These are phyloP conservation scores for Saccharomyces pastorianus DNA, from an alignment of 1,139 yeast species.

Conservation along the genomic window DNA sequence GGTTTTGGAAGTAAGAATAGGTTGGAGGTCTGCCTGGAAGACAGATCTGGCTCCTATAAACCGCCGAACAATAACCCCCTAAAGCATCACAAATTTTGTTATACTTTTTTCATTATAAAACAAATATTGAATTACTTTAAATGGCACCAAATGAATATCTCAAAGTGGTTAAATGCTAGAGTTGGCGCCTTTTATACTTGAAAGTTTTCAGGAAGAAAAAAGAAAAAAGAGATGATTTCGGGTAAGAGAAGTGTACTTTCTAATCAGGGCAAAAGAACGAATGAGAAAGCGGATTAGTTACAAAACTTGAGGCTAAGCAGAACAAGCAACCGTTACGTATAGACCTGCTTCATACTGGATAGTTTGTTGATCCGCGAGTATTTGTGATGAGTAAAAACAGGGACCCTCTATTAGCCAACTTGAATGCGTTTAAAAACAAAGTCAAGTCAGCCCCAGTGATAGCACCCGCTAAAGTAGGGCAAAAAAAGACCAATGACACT, in stretches of 20 bases:
- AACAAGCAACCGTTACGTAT: background rate
- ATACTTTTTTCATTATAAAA: background rate
- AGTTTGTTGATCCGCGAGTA: background rate
- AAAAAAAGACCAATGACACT: constrained; percentile 6
- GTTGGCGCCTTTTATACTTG: background rate
- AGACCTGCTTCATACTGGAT: background rate
- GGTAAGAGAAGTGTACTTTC: background rate
- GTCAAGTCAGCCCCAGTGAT: constrained; percentile 50
- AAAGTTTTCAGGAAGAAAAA: background rate
- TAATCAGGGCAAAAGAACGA: background rate
- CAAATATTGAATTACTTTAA: no score
- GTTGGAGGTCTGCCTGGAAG: background rate
- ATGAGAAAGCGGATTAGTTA: constrained; percentile 3
- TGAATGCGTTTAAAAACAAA: constrained; percentile 53
- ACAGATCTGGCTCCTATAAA: background rate
- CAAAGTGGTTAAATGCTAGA: background rate
- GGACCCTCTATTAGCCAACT: constrained; percentile 40
- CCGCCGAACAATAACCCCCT: background rate
- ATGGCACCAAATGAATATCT: no score
- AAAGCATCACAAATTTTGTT: background rate
- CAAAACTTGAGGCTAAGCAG: background rate
- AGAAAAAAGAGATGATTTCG: background rate
- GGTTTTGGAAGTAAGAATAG: background rate
- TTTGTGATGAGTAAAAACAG: constrained; percentile 17
- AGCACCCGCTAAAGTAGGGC: constrained; percentile 35